Base-by-base conservation (phyloP, 768 basidiomycete species). In the Galerina marginata region DNA sequence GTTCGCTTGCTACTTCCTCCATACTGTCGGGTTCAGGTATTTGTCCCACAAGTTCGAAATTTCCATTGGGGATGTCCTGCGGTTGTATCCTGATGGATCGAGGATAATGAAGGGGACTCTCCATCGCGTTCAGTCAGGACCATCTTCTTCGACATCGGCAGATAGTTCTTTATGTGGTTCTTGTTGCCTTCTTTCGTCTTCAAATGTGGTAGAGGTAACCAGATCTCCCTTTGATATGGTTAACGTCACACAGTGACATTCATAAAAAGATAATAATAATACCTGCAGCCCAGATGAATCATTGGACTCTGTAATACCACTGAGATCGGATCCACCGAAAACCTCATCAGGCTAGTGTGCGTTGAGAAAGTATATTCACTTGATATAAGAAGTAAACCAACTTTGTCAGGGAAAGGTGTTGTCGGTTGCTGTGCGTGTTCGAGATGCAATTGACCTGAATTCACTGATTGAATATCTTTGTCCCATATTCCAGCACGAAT, bases 401-500 rank as follows among this genome's bases (percentile, higher is more conserved):
- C 58, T 43, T 59, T 23, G 20, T 33, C 15, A 39, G 10, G 33
- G 12, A 23, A 4, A 38, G 58, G 11, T n/a, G 55, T 37, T 42
- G 44, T 49, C 61, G 73, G 29, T 59, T 39, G 62, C 14, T 46
- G 29, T 23, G 38, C 50, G 33, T 46, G 29, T 64, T 64, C 54
- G 7, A 36, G 39, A 15, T 20, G 20, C 20, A 20, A 20, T 20
- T 20, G 20, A 20, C 20, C 20, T 20, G 56, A 42, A 12, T 49
- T 49, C 37, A 68, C 67, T 77, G 69, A 56, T 5, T 70, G 55
- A 39, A 62, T 79, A 65, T 58, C 69, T 68, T 79, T 77, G 66
- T 91, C 89, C 84, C 87, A 86, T 54, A 75, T 72, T 1, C 92
- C 92, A 11, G 81, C 76, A 26, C 88, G 86, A 61, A 95, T 90